A percentile compares a stretch with the other conserved stretches of the same genome.
These are phyloP conservation scores for Thalassiosira hispida DNA, from an alignment of 352 stramenopile genomes.

Conservation along the genomic window DNA sequence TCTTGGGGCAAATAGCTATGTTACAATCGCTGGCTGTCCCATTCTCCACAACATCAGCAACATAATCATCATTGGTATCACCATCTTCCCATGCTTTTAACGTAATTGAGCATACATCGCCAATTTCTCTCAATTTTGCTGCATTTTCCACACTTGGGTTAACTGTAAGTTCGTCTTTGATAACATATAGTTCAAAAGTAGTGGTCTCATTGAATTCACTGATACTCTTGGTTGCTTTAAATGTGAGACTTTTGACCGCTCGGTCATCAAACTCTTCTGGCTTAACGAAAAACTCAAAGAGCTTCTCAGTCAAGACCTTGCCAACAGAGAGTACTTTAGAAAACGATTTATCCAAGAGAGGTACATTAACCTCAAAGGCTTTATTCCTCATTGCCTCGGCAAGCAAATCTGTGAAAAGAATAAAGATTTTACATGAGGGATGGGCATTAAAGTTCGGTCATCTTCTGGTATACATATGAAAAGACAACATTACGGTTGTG, in stretches of 20 bases:
- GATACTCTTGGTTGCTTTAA: neutral
- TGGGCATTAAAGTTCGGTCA: too few species aligned
- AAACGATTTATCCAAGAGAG: conserved; percentile 35
- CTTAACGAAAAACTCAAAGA: conserved; percentile 53
- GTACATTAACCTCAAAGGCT: conserved; percentile 41
- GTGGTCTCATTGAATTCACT: conserved; percentile 9
- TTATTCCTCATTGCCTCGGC: conserved; percentile 39
- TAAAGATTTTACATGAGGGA: too few species aligned
- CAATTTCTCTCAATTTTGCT: neutral
- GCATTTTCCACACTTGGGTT: conserved; percentile 47
- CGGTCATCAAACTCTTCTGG: neutral
- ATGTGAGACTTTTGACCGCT: neutral
- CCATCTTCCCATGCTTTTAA: conserved; percentile 17
- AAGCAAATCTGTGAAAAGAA: too few species aligned
- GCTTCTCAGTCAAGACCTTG: conserved; percentile 29
- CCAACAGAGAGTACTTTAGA: conserved; percentile 32
- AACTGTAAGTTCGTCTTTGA: conserved; percentile 20
- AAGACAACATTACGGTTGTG: too few species aligned
- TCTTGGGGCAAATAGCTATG: conserved; percentile 4
- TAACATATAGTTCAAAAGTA: conserved; percentile 46
- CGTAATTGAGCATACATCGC: neutral
- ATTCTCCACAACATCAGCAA: neutral
- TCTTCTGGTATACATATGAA: too few species aligned
- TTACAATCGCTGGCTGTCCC: conserved; percentile 1
- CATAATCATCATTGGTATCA: conserved; percentile 3